Conservation (phyloP, 1,139 yeast genomes). For the Schizosaccharomyces versatilis region DNA sequence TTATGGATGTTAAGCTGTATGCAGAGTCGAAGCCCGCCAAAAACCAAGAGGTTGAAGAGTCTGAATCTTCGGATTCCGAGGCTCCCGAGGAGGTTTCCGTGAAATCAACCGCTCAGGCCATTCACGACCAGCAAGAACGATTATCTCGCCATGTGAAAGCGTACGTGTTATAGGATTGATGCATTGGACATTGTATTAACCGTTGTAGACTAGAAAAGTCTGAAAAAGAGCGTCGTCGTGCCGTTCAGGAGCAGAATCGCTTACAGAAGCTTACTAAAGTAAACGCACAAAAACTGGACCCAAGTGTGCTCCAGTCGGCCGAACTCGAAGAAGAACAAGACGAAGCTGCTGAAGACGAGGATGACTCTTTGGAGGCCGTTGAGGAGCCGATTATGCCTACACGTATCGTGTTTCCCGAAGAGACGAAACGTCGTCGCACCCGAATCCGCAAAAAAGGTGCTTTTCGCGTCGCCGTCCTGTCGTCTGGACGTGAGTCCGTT, state of each 20-base stretch:
- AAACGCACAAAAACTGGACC: not conserved
- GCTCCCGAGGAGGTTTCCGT: constrained; percentile 1
- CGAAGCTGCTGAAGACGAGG: not conserved
- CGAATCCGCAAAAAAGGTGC: not conserved
- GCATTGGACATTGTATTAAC: not conserved
- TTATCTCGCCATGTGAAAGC: not conserved
- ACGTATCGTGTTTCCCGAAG: not conserved
- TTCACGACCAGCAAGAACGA: not conserved
- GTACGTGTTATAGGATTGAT: not conserved
- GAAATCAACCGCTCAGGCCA: not conserved
- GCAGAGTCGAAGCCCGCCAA: not conserved
- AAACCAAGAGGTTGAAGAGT: not conserved
- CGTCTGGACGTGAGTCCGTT: not conserved
- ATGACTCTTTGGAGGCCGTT: not conserved
- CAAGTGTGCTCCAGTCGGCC: not conserved
- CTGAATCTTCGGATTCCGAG: not conserved
- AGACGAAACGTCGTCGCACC: not conserved
- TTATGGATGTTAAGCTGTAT: no score
- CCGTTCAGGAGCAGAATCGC: not conserved
- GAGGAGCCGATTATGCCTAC: no score
- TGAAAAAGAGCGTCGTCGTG: not conserved
- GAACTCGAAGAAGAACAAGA: not conserved
- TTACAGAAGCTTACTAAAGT: not conserved
- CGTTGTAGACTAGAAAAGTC: not conserved
- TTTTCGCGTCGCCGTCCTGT: not conserved